Conservation (phyloP, 2,329 filamentous ascomycete genomes). For the Xylariales sp. region DNA sequence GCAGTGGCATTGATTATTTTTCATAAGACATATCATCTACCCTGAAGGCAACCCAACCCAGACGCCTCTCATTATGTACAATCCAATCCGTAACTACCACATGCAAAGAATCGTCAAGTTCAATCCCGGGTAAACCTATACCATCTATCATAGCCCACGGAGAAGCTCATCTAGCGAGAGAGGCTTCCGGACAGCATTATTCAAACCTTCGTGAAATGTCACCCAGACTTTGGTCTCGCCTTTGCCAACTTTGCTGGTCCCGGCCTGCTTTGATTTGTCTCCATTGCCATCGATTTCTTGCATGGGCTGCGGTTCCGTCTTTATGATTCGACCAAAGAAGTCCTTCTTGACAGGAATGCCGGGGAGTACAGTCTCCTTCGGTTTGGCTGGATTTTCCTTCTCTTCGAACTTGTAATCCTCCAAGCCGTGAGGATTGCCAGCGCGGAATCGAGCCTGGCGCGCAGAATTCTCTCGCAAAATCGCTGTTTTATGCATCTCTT, state of each 20-base stretch:
- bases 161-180: constrained; percentile 68
- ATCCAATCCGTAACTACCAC: neutral
- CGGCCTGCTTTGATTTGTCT: constrained; percentile 18
- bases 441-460: constrained; percentile 60
- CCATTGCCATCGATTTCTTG: constrained; percentile 31
- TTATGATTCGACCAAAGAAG: constrained; percentile 33
- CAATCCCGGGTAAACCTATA: too few relatives aligned
- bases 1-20: too few relatives aligned
- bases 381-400: constrained; percentile 32
- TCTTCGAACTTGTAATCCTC: constrained; percentile 24
- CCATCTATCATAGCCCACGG: constrained; percentile 43
- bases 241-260: constrained; percentile 16
- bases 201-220: constrained; percentile 72
- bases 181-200: constrained; percentile 73
- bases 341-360: constrained; percentile 32
- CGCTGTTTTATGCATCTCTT: constrained; percentile 76
- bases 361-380: constrained; percentile 27
- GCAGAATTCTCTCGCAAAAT: constrained; percentile 61
- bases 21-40: too few relatives aligned
- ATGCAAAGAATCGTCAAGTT: constrained; percentile 1
- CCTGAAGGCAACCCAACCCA: too few relatives aligned
- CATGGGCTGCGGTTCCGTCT: constrained; percentile 24
- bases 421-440: constrained; percentile 32
- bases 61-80: too few relatives aligned
- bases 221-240: constrained; percentile 64